phyloP scores from a whole-genome alignment of 208 protist genomes.

The Trichomonas vaginalis region DNA sequence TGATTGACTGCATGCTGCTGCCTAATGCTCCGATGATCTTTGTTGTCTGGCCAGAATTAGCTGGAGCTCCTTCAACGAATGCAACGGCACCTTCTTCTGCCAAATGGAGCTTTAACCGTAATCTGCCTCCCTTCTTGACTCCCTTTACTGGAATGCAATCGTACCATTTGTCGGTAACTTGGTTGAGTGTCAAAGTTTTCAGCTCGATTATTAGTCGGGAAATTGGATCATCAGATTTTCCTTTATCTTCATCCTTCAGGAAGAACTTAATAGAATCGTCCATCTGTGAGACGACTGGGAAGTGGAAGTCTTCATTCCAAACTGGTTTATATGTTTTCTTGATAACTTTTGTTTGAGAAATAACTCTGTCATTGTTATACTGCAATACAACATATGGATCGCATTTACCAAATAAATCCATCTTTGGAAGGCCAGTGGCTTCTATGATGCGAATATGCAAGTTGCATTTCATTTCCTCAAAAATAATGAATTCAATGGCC shows the following conservation, averaged over 20 bases:
- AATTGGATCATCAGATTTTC: neutral
- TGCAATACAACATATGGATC: neutral
- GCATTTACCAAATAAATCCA: neutral
- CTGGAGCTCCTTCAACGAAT: neutral
- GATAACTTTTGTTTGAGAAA: neutral
- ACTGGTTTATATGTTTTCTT: neutral
- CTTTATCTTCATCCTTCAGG: neutral
- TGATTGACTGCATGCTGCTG: neutral
- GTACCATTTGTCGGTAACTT: neutral
- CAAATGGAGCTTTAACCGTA: neutral
- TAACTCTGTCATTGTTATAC: no score
- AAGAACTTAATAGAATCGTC: neutral
- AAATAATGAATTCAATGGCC: neutral
- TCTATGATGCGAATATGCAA: neutral
- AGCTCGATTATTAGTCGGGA: neutral
- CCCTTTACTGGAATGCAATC: neutral
- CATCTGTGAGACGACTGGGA: neutral
- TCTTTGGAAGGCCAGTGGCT: neutral
- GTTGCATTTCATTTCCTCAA: neutral
- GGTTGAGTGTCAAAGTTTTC: neutral
- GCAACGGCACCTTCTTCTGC: neutral
- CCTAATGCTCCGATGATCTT: neutral
- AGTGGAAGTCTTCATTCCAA: slow-evolving; percentile 15
- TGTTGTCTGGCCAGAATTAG: neutral
- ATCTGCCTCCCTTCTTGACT: neutral